Evolutionary conservation across 257 asterid species (phyloP).

Genomic region (Eucommia ulmoides): DNA sequence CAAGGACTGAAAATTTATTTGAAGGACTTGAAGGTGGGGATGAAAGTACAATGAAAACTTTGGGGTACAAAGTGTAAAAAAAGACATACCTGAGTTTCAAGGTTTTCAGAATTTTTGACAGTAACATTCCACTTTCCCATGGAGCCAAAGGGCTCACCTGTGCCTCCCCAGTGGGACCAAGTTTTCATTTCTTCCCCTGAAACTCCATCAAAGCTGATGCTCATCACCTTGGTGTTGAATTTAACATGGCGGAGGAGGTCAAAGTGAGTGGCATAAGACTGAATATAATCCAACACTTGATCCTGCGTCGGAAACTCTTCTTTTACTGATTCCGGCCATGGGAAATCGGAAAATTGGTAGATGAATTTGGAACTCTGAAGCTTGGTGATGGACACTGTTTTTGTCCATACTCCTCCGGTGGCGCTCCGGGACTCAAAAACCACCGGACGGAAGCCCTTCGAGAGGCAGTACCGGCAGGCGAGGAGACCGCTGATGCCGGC

Average conservation of each 20-base stretch:
- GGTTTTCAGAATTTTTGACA: constrained; percentile 15
- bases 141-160: constrained; percentile 17
- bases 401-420: constrained; percentile 31
- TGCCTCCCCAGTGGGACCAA: constrained; percentile 26
- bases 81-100: constrained; percentile 8
- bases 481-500: constrained; percentile 54
- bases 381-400: background rate
- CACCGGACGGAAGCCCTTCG: constrained; percentile 35
- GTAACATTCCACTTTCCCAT: constrained; percentile 28
- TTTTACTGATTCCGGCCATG: constrained; percentile 36
- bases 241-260: constrained; percentile 22
- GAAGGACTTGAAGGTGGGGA: no score
- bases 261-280: constrained; percentile 27
- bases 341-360: constrained; percentile 41
- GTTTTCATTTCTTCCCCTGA: constrained; percentile 13
- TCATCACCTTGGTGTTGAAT: constrained; percentile 24
- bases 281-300: constrained; percentile 22
- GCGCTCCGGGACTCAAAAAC: constrained; percentile 26
- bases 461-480: constrained; percentile 33
- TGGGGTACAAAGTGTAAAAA: background rate
- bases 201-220: constrained; percentile 20
- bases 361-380: constrained; percentile 23
- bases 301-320: constrained; percentile 20
- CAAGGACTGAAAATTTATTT: no score
- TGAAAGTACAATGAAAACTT: background rate